Conservation (phyloP, 192 early-diverging fungal genomes). For the Oehlia diaphana region DNA sequence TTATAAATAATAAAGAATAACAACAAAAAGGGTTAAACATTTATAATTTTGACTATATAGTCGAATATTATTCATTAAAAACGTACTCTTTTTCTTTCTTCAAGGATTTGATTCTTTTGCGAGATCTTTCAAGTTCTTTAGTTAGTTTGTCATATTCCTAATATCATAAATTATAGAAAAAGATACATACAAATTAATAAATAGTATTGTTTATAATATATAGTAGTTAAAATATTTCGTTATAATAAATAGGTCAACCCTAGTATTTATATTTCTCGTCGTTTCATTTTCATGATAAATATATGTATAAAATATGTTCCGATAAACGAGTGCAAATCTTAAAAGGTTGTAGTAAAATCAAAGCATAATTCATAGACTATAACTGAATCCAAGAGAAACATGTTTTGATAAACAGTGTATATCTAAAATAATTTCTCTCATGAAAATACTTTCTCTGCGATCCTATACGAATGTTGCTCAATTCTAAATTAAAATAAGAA, state of each 20-base stretch:
- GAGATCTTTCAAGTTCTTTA: slow-evolving; percentile 24
- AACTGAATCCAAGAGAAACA: no score
- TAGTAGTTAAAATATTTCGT: neutral
- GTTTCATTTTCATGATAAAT: no score
- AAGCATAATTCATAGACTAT: no score
- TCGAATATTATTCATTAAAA: neutral
- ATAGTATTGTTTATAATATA: neutral
- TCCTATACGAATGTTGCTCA: neutral
- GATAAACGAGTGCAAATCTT: no score
- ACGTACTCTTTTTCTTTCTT: slow-evolving; percentile 30
- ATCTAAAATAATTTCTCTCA: neutral
- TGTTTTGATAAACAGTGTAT: no score
- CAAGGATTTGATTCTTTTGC: slow-evolving; percentile 22
- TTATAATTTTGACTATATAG: neutral
- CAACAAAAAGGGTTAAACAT: neutral
- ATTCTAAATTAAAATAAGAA: neutral
- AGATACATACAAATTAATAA: neutral
- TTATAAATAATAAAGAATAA: neutral
- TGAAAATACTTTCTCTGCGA: neutral
- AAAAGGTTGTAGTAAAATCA: no score
- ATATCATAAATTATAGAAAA: neutral
- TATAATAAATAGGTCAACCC: neutral
- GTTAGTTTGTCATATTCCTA: slow-evolving; percentile 15
- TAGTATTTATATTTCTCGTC: no score
- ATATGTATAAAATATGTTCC: no score